These are phyloP conservation scores for Drechslerella dactyloides DNA, from an alignment of 2,329 filamentous ascomycete genomes.

Conservation along the genomic window DNA sequence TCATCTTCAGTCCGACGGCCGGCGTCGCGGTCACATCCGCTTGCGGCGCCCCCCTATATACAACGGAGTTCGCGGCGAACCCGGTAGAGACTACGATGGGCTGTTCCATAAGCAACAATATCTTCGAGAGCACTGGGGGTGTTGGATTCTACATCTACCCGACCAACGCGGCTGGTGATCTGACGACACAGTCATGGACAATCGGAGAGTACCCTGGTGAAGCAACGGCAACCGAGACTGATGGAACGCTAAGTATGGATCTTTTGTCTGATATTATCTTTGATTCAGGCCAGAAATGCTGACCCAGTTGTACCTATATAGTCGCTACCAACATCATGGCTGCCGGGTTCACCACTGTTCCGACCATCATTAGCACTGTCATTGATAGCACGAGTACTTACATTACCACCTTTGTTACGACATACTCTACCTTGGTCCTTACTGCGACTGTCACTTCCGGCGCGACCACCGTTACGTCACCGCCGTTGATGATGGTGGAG, in stretches of 20 bases:
- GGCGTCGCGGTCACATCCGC: background rate
- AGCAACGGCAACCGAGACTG: background rate
- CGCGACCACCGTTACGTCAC: background rate
- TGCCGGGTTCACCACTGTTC: background rate
- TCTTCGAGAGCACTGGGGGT: constrained; percentile 9
- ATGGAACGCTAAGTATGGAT: background rate
- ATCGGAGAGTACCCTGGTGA: constrained; percentile 9
- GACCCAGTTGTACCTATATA: constrained; percentile 6
- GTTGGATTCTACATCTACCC: constrained; percentile 22
- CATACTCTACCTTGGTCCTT: constrained; percentile 3
- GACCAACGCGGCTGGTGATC: constrained; percentile 1
- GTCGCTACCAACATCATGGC: background rate
- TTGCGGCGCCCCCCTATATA: constrained; percentile 23
- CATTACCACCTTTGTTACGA: constrained; percentile 14
- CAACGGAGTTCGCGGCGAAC: constrained; percentile 7
- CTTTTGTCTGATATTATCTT: background rate
- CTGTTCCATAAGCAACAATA: constrained; percentile 18
- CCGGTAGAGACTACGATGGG: constrained; percentile 10
- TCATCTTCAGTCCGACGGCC: constrained; percentile 12
- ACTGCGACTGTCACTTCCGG: constrained; percentile 1
- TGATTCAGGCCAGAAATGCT: constrained; percentile 1
- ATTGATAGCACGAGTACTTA: constrained; percentile 5
- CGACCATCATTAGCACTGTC: background rate
- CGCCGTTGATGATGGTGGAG: background rate
- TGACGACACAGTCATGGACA: constrained; percentile 19